Percentiles rank a stretch among this genome's conserved stretches.
These are phyloP conservation scores for Astrothelium macrocarpum DNA, from an alignment of 495 filamentous ascomycete genomes.

Conservation along the genomic window DNA sequence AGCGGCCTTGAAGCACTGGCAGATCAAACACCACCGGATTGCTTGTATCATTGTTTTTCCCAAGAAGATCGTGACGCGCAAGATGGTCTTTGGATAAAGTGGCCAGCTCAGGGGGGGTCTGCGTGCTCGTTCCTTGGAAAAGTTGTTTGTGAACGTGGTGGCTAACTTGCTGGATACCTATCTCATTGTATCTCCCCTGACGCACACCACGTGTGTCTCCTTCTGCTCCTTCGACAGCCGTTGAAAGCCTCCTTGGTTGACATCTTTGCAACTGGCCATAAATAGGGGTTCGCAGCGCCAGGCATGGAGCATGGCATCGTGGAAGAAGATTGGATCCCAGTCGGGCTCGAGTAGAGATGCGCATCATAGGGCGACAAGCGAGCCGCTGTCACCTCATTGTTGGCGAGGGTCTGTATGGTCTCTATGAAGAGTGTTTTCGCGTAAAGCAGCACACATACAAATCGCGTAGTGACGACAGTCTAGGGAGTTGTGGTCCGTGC, in stretches of 20 bases:
- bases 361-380: constrained; percentile 8
- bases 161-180: constrained; percentile 90
- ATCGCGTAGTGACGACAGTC: neutral
- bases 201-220: constrained; percentile 34
- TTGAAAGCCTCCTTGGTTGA: neutral
- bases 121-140: constrained; percentile 51
- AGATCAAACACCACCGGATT: constrained; percentile 78
- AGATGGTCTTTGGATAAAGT: constrained; percentile 74
- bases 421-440: too few relatives aligned
- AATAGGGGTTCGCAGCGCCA: constrained; percentile 6
- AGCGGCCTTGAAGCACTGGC: constrained; percentile 64
- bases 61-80: constrained; percentile 74
- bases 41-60: constrained; percentile 70
- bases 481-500: neutral
- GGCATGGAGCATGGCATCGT: constrained; percentile 1
- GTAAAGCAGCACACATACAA: neutral
- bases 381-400: constrained; percentile 6
- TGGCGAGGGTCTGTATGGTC: neutral
- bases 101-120: constrained; percentile 59
- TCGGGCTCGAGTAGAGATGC: constrained; percentile 13
- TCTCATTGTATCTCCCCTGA: constrained; percentile 69
- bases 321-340: neutral
- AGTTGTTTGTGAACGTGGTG: constrained; percentile 71
- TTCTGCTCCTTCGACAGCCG: neutral
- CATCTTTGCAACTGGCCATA: constrained; percentile 12